Evolutionary conservation across 352 stramenopile genomes (phyloP), one percentile per base, ranked within the genome.

Genomic region (Pythium dissotocum): DNA sequence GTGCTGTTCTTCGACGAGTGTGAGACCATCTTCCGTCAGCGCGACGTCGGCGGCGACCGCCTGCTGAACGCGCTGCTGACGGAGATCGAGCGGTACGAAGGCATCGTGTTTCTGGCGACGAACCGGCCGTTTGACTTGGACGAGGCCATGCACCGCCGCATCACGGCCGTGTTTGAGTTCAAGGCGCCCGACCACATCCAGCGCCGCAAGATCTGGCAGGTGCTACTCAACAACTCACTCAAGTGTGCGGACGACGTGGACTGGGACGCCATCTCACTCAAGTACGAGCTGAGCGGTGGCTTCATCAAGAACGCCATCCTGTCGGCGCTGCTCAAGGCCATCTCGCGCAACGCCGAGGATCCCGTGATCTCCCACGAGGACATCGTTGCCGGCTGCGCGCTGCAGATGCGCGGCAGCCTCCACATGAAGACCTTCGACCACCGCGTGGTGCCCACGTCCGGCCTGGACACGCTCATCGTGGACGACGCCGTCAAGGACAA

Each of bases 231-330:
- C 38, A 69, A 79, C 53, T 67, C 77, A 35, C 67, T 94, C 32
- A 72, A 82, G 63, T 82, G 73, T n/a, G 70, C 78, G 26, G 60
- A 78, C n/a, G 80, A 85, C 54, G 83, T 97, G 35, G 88, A 95
- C 63, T 95, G 83, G 85, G 87, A 95, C 38, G 77, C 84, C 16
- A 93, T 97, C 46, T 77, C 75, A 13, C 71, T 95, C 57, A 94
- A 96, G 69, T 97, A 96, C 68, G 87, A 97, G 48, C 80, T 97
- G 32, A 94, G 86, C 61, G 89, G 89, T 49, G 89, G 88, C 4
- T 97, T 97, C 70, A 97, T 97, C 76, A 95, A 97, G 77, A 97
- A 97, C 63, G 88, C 89, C 38, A 91, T 97, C 60, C 67, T 96
- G 13, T 93, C 87, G 38, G 85, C 88, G 52, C 76, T 96, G 38